These are phyloP conservation scores for Candida ortonii DNA, from an alignment of 805 yeast species.

Conservation along the genomic window DNA sequence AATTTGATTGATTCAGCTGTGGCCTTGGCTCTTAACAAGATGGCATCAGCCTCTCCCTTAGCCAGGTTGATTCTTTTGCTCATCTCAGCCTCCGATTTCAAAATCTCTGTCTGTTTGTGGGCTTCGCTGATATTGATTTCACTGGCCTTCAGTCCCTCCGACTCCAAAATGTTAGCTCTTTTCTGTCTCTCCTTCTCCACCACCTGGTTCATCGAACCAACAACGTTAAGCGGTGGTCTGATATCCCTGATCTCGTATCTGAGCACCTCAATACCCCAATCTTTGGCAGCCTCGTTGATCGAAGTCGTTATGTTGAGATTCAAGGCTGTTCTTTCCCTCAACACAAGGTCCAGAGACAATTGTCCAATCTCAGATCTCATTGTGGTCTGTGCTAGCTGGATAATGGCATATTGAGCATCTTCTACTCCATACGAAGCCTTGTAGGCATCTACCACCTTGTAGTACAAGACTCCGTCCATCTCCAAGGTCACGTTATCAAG, in stretches of 20 bases:
- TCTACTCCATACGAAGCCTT: constrained; percentile 88
- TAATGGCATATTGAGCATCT: constrained; percentile 80
- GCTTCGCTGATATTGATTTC: constrained; percentile 85
- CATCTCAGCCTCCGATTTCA: constrained; percentile 72
- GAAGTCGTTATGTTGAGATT: constrained; percentile 73
- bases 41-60: constrained; percentile 72
- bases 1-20: constrained; percentile 66
- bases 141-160: constrained; percentile 79
- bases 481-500: constrained; percentile 82
- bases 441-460: constrained; percentile 75
- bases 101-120: constrained; percentile 63
- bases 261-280: constrained; percentile 82
- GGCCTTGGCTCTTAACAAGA: constrained; percentile 63
- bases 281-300: constrained; percentile 78
- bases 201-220: constrained; percentile 89
- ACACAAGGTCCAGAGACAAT: constrained; percentile 71
- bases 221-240: constrained; percentile 80
- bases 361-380: constrained; percentile 90
- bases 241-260: constrained; percentile 86
- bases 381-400: constrained; percentile 85
- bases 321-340: constrained; percentile 70
- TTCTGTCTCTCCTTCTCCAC: constrained; percentile 85
- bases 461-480: constrained; percentile 79
- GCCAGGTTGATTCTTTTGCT: constrained; percentile 64
- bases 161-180: constrained; percentile 81